Conservation (phyloP, 2,329 filamentous ascomycete genomes). For the Microcyclospora pomicola region DNA sequence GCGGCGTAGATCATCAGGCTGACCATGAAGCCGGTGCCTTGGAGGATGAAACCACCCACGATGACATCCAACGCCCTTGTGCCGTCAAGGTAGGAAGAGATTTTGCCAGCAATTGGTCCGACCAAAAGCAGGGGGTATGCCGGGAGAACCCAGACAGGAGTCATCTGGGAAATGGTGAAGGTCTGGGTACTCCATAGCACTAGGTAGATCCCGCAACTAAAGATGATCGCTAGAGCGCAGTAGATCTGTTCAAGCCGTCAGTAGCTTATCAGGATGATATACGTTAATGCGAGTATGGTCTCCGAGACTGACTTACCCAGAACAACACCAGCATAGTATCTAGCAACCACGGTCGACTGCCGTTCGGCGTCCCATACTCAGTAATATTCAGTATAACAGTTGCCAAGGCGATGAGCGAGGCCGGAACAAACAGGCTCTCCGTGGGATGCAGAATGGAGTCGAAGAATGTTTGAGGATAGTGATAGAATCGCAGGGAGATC, state of each 20-base stretch:
- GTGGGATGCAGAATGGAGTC: conserved; percentile 62
- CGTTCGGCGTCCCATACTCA: conserved; percentile 48
- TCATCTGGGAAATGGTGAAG: conserved; percentile 70
- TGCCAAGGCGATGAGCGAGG: conserved; percentile 53
- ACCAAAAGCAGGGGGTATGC: conserved; percentile 69
- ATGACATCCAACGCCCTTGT: conserved; percentile 40
- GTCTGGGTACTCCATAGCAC: conserved; percentile 45
- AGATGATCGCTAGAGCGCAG: conserved; percentile 49
- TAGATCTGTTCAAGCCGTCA: conserved; percentile 33
- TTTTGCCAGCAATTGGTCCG: conserved; percentile 54
- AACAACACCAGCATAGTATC: conserved; percentile 51
- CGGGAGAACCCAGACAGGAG: conserved; percentile 76
- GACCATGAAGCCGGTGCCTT: conserved; percentile 51
- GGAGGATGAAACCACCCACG: conserved; percentile 45
- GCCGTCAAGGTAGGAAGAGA: conserved; percentile 33
- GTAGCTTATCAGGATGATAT: neutral
- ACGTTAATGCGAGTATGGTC: neutral
- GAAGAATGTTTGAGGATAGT: conserved; percentile 55
- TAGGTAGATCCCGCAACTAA: conserved; percentile 51
- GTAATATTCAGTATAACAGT: conserved; percentile 52
- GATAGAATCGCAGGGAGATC: conserved; percentile 54
- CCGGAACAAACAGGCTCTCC: conserved; percentile 64
- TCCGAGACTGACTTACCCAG: conserved; percentile 36
- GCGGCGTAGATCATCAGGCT: conserved; percentile 70
- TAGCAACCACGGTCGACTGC: conserved; percentile 42